Evolutionary conservation across 257 asterid species (phyloP).

Genomic region (Solanum sitiens): DNA sequence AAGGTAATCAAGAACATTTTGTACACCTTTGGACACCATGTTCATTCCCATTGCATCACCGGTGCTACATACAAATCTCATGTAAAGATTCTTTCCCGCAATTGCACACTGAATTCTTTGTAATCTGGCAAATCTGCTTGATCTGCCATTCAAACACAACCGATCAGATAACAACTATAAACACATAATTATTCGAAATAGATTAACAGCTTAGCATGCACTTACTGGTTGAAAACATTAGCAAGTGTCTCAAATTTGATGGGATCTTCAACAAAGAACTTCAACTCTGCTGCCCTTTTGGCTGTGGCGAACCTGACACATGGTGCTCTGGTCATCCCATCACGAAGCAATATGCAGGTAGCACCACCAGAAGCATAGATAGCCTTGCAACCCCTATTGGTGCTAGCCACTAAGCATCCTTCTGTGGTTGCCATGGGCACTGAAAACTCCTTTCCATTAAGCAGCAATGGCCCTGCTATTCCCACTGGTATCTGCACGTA

Average conservation of each 20-base stretch:
- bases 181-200: neutral
- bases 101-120: conserved; percentile 36
- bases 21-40: conserved; percentile 52
- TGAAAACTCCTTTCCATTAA: conserved; percentile 37
- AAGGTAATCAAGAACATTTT: conserved; percentile 41
- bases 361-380: conserved; percentile 45
- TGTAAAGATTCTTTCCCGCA: conserved; percentile 43
- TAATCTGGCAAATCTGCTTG: conserved; percentile 43
- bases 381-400: conserved; percentile 55
- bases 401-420: conserved; percentile 54
- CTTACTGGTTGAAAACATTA: conserved; percentile 38
- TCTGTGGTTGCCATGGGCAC: conserved; percentile 62
- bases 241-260: conserved; percentile 34
- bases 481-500: conserved; percentile 54
- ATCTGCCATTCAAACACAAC: conserved; percentile 11
- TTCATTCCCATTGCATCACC: conserved; percentile 63
- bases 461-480: conserved; percentile 47
- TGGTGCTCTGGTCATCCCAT: conserved; percentile 56
- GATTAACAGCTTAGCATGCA: neutral
- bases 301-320: conserved; percentile 43
- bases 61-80: conserved; percentile 40
- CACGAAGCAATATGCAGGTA: conserved; percentile 23
- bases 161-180: neutral
- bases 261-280: conserved; percentile 40
- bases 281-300: conserved; percentile 39